Evolutionary conservation across 768 basidiomycete genomes (phyloP).

Genomic region (Boletellus ananiceps): DNA sequence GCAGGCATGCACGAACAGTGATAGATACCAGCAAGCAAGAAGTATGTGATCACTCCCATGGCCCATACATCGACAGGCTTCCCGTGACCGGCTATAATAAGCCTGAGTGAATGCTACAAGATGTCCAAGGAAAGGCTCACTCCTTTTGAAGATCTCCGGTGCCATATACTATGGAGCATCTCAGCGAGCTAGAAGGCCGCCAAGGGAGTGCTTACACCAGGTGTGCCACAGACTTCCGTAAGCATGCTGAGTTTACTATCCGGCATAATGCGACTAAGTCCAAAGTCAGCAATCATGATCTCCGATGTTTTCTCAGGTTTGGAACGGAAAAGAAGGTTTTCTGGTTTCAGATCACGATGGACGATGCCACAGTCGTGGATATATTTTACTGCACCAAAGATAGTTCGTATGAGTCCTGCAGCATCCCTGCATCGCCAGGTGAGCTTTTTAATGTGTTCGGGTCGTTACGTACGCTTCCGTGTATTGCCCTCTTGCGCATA

Average conservation of each 20-base stretch:
- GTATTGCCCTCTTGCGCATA: conserved; percentile 96
- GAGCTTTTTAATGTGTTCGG: conserved; percentile 11
- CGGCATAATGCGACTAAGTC: conserved; percentile 85
- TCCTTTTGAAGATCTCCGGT: conserved; percentile 92
- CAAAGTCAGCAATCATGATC: conserved; percentile 97
- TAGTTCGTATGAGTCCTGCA: conserved; percentile 79
- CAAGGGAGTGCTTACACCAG: conserved; percentile 51
- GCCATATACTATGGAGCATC: conserved; percentile 69
- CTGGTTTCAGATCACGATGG: conserved; percentile 95
- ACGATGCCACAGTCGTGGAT: conserved; percentile 91
- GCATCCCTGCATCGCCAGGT: conserved; percentile 64
- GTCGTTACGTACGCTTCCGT: conserved; percentile 71
- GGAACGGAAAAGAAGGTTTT: conserved; percentile 93
- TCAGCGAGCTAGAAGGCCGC: conserved; percentile 4
- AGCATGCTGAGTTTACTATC: conserved; percentile 82
- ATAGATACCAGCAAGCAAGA: conserved; percentile 66
- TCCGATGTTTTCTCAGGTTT: conserved; percentile 80
- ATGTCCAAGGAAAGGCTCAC: conserved; percentile 37
- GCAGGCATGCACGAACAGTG: not conserved
- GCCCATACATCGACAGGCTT: conserved; percentile 97
- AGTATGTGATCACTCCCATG: conserved; percentile 98
- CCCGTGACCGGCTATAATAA: conserved; percentile 69
- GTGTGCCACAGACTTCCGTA: conserved; percentile 95
- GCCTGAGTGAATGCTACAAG: not conserved
- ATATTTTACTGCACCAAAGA: conserved; percentile 84